Evolutionary conservation across 257 asterid genomes (phyloP).

Genomic region (Lavandula angustifolia): DNA sequence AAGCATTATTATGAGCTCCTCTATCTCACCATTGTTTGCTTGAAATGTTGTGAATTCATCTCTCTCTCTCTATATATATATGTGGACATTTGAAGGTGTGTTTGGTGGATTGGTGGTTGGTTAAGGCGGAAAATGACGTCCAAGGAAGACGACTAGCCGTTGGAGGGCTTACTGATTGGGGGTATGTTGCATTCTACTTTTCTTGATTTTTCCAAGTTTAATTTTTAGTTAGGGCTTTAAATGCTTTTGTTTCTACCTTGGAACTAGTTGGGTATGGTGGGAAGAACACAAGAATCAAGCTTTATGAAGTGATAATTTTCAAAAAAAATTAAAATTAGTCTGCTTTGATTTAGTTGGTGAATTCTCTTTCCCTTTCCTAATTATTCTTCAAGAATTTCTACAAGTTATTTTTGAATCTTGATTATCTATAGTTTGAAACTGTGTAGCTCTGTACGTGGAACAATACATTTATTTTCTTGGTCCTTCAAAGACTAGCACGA

Average conservation of each 20-base stretch:
- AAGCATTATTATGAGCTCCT: constrained; percentile 8
- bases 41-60: not conserved
- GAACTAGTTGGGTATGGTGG: not conserved
- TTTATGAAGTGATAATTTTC: not conserved
- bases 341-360: not conserved
- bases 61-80: not conserved
- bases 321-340: not conserved
- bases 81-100: constrained; percentile 43
- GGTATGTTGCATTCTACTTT: constrained; percentile 37
- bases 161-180: constrained; percentile 51
- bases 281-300: constrained; percentile 1
- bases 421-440: not conserved
- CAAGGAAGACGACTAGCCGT: constrained; percentile 57
- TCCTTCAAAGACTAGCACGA: not conserved
- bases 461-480: not conserved
- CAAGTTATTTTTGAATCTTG: not conserved
- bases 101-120: constrained; percentile 78
- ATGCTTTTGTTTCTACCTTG: not conserved
- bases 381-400: not conserved
- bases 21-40: not conserved
- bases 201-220: not conserved
- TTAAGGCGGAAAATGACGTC: constrained; percentile 44
- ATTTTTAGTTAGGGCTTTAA: not conserved
- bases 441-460: not conserved
- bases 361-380: not conserved